A percentile compares a stretch with the other conserved stretches of the same genome.
Evolutionary conservation across 441 rosid genomes (phyloP).

Genomic region (Gossypium gossypioides): DNA sequence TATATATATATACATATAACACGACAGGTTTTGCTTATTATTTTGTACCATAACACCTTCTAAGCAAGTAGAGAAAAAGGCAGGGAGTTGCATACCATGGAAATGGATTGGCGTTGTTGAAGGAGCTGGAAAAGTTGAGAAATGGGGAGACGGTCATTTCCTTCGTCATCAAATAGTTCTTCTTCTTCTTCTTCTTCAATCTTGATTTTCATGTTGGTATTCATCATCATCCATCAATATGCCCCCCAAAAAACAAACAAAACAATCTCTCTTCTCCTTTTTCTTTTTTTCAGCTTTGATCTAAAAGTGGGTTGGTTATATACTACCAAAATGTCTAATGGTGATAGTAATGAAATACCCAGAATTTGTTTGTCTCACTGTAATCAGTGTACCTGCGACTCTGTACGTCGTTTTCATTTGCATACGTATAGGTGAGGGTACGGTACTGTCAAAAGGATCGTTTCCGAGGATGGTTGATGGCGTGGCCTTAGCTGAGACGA

Average conservation of each 20-base stretch:
- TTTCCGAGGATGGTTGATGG: no score
- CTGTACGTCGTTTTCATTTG: not conserved
- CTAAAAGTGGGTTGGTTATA: not conserved
- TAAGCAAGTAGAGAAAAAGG: not conserved
- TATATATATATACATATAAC: not conserved
- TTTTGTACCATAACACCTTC: not conserved
- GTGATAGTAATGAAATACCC: not conserved
- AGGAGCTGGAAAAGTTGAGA: not conserved
- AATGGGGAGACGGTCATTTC: not conserved
- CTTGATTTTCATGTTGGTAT: not conserved
- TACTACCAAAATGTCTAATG: not conserved
- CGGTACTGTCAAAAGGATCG: no score
- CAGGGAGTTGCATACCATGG: not conserved
- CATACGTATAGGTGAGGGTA: not conserved
- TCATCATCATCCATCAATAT: not conserved
- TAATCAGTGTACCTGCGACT: not conserved
- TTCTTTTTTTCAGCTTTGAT: not conserved
- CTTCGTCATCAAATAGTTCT: not conserved
- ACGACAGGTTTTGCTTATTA: not conserved
- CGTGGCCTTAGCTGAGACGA: no score
- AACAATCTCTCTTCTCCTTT: not conserved
- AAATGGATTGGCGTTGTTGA: not conserved
- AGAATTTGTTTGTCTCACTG: not conserved
- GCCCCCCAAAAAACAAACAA: not conserved
- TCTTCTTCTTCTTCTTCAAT: not conserved